Evolutionary conservation across 2,329 filamentous ascomycete genomes (phyloP).

Genomic region (Leptographium galeiforme): DNA sequence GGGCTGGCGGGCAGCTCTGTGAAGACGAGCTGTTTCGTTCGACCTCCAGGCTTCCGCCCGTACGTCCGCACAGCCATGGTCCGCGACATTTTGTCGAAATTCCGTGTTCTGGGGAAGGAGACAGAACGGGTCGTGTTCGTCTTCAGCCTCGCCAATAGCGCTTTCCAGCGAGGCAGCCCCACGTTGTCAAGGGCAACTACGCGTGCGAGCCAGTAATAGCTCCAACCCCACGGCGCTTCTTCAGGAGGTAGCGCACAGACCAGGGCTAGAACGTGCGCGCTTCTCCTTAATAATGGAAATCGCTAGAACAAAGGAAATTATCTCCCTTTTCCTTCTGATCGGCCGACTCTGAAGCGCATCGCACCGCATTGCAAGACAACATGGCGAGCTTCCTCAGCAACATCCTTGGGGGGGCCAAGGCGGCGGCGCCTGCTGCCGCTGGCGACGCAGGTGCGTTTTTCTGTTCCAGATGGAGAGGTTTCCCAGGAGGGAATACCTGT

Average conservation of each 20-base stretch:
- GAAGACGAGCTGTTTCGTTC: slow-evolving; percentile 32
- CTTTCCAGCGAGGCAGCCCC: background rate
- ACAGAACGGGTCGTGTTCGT: no score
- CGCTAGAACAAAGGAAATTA: background rate
- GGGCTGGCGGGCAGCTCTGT: slow-evolving; percentile 39
- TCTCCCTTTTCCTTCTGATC: background rate
- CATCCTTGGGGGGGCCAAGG: slow-evolving; percentile 55
- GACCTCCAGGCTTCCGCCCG: slow-evolving; percentile 31
- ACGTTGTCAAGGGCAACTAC: slow-evolving; percentile 3
- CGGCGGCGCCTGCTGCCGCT: slow-evolving; percentile 34
- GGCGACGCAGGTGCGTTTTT: slow-evolving; percentile 50
- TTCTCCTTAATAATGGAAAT: slow-evolving; percentile 1
- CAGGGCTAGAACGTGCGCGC: background rate
- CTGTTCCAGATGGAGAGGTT: background rate
- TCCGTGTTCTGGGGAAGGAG: background rate
- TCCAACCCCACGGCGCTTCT: background rate
- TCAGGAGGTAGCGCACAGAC: background rate
- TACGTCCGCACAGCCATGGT: slow-evolving; percentile 32
- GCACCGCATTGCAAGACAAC: slow-evolving; percentile 8
- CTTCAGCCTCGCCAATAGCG: background rate
- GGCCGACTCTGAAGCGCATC: background rate
- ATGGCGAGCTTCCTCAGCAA: slow-evolving; percentile 53
- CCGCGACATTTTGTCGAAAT: slow-evolving; percentile 26
- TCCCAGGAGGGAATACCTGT: background rate
- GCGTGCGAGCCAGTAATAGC: no score